Conservation (phyloP, 352 stramenopile genomes). For the Globisporangium viniferum region DNA sequence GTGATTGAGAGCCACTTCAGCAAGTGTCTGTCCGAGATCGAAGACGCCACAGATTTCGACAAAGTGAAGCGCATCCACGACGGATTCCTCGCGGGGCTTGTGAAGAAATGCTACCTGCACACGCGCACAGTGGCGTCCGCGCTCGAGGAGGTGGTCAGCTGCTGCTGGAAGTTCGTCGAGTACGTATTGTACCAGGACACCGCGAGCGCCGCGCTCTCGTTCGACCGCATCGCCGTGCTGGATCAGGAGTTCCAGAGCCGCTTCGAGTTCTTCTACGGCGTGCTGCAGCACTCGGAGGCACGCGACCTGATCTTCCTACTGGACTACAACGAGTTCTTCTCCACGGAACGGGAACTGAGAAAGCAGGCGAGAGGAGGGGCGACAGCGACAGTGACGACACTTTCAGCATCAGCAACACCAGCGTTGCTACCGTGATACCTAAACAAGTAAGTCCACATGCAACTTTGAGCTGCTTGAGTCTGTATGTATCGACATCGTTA, state of each 20-base stretch:
- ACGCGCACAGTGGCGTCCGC: slow-evolving; percentile 54
- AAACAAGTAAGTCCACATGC: not conserved
- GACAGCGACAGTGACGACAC: not conserved
- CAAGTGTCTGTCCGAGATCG: slow-evolving; percentile 53
- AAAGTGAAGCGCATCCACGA: slow-evolving; percentile 68
- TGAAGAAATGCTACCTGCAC: slow-evolving; percentile 71
- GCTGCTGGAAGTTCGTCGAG: slow-evolving; percentile 74
- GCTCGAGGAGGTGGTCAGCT: slow-evolving; percentile 55
- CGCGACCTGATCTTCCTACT: slow-evolving; percentile 72
- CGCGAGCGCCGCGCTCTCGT: slow-evolving; percentile 16
- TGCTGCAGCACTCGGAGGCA: slow-evolving; percentile 58
- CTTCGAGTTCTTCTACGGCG: slow-evolving; percentile 63
- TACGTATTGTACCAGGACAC: slow-evolving; percentile 49
- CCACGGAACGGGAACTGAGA: slow-evolving; percentile 32
- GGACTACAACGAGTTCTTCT: slow-evolving; percentile 72
- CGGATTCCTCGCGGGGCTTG: slow-evolving; percentile 58
- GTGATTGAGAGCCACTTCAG: slow-evolving; percentile 67
- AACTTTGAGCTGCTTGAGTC: not conserved
- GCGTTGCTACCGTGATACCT: not conserved
- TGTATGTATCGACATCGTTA: not conserved
- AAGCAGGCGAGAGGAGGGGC: slow-evolving; percentile 16
- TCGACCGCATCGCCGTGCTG: slow-evolving; percentile 34
- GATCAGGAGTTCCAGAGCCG: slow-evolving; percentile 50
- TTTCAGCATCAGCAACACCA: not conserved
- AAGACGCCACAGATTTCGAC: slow-evolving; percentile 57